Evolutionary conservation across 1,284 basidiomycete genomes (phyloP), one percentile per base, ranked within the genome.

Genomic region (Rhizoctonia solani): DNA sequence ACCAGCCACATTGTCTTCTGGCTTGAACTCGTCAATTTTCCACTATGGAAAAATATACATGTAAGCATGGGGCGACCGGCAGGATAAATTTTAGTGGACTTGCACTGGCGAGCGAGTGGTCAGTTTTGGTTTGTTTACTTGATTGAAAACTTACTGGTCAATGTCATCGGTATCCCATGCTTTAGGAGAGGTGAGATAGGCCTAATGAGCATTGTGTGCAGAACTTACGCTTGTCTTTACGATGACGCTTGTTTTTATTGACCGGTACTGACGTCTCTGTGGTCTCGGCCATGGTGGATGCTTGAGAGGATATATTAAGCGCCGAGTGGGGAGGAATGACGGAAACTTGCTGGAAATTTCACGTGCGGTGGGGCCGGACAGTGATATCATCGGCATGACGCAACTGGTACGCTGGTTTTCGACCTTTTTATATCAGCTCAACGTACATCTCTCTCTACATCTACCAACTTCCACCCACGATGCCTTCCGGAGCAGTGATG

Each of bases 151-250:
- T 87, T 78, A 95, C 90, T 98, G 96, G 82, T 99, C 93, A 77
- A 98, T 94, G 73, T 98, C 94, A 76, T 98, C 95, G 52, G 95
- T 97, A 77, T 99, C 96, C 97, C 96, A 99, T 74, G 93, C 94
- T 95, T 74, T 71, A 53, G 54, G 61, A 46, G 16, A 44, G 39
- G 46, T 61, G 14, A 61, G 58, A 27, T 30, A 3, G 19, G 27
- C 9, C 49, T 42, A 27, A 68, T 39, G 46, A 2, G 34, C 27
- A 49, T 21, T 13, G 34, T 39, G 27, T 19, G 16, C 23, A 32
- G 23, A 19, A 76, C 80, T 73, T 75, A 95, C 93, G 93, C 79
- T 96, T 96, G 13, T 95, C 93, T 77, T 95, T 95, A 72, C 93
- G 83, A 77, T 93, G 88, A 53, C 85, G 81, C 80, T 93, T 95